A percentile compares a stretch with the other conserved stretches of the same genome.
phyloP scores from a whole-genome alignment of 2,329 filamentous ascomycete genomes.

The Pseudopithomyces maydicus region DNA sequence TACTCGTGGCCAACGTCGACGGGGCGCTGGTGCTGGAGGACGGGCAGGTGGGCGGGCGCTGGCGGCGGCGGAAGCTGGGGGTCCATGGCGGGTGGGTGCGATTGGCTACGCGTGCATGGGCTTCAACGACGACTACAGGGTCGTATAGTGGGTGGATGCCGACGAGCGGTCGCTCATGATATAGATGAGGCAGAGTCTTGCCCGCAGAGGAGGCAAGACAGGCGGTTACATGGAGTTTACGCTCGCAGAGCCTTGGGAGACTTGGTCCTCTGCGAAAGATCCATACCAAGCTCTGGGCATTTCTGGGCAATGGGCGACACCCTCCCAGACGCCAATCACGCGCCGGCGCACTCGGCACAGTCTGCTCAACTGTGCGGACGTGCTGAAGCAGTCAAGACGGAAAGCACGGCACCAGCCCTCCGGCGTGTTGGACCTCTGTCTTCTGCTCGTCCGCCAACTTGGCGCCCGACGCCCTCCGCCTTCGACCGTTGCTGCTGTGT shows the following conservation, averaged over 20 bases:
- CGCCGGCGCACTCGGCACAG: slow-evolving; percentile 4
- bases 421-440: slow-evolving; percentile 7
- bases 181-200: slow-evolving; percentile 31
- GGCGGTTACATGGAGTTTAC: slow-evolving; percentile 37
- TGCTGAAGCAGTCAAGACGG: slow-evolving; percentile 35
- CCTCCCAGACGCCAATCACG: slow-evolving; percentile 28
- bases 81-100: slow-evolving; percentile 33
- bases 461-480: not conserved
- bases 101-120: slow-evolving; percentile 31
- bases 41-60: slow-evolving; percentile 26
- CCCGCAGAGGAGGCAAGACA: slow-evolving; percentile 41
- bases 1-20: slow-evolving; percentile 21
- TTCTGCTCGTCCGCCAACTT: slow-evolving; percentile 4
- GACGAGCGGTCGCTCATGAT: slow-evolving; percentile 40
- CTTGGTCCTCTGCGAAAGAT: slow-evolving; percentile 31
- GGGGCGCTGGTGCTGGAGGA: slow-evolving; percentile 16
- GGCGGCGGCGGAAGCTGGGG: slow-evolving; percentile 36
- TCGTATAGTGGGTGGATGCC: slow-evolving; percentile 19
- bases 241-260: slow-evolving; percentile 39
- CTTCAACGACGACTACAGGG: slow-evolving; percentile 30
- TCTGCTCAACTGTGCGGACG: slow-evolving; percentile 8
- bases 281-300: slow-evolving; percentile 30
- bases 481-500: not conserved
- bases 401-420: slow-evolving; percentile 27
- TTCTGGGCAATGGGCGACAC: slow-evolving; percentile 24